These are phyloP conservation scores for Aureobasidium sp. DNA, from an alignment of 2,329 filamentous ascomycete species.

Conservation along the genomic window DNA sequence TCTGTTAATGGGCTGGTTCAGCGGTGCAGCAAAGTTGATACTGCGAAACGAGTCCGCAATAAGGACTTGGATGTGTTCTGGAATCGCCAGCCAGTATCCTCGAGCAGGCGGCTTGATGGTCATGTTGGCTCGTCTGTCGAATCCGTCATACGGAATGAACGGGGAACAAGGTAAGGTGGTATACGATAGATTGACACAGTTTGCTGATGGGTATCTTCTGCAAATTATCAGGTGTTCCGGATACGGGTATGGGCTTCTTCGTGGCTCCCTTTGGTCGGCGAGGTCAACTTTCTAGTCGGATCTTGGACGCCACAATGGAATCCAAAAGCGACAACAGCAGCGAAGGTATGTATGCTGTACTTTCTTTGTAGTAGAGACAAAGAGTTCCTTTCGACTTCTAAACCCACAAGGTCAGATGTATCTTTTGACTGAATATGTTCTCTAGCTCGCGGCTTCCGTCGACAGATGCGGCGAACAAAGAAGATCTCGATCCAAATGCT, in stretches of 20 bases:
- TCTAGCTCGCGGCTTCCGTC: background rate
- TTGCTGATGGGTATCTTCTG: background rate
- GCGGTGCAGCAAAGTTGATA: background rate
- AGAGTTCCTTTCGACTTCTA: background rate
- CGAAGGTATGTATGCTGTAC: background rate
- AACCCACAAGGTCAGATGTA: background rate
- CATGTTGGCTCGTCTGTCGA: background rate
- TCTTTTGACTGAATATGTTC: background rate
- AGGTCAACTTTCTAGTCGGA: background rate
- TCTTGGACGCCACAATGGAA: background rate
- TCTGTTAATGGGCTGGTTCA: background rate
- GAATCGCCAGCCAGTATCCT: background rate
- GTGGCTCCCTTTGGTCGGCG: background rate
- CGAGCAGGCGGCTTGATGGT: background rate
- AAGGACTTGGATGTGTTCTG: background rate
- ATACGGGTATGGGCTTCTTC: background rate
- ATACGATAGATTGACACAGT: background rate
- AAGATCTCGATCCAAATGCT: background rate
- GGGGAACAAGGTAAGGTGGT: too few species aligned
- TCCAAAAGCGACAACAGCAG: background rate
- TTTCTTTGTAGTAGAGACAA: background rate
- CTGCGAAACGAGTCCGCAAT: background rate
- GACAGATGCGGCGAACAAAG: background rate
- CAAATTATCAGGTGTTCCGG: background rate
- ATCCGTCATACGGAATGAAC: too few species aligned